phyloP scores from a whole-genome alignment of 192 early-diverging fungal species.

The Irineochytrium annulatum region DNA sequence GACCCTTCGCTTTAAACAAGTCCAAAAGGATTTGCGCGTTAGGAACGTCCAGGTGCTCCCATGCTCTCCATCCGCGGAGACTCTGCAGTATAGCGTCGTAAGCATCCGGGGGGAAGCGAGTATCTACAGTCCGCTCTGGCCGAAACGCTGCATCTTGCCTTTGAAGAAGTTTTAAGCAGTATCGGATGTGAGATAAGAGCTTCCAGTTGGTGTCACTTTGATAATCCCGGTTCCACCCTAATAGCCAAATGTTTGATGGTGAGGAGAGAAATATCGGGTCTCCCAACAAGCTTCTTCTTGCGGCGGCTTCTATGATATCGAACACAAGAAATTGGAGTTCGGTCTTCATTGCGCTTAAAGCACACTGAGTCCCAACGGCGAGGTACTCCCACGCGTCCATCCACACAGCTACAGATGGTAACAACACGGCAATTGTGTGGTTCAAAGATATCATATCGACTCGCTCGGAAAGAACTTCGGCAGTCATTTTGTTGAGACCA shows the following conservation, averaged over 20 bases:
- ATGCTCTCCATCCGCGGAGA: neutral
- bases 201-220: constrained; percentile 75
- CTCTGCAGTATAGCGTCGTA: too few relatives aligned
- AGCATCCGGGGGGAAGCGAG: too few relatives aligned
- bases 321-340: constrained; percentile 1
- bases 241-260: constrained; percentile 58
- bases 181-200: constrained; percentile 59
- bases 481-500: too few relatives aligned
- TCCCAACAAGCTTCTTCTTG: constrained; percentile 15
- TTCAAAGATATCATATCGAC: too few relatives aligned
- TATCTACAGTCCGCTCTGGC: too few relatives aligned
- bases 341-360: too few relatives aligned
- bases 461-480: too few relatives aligned
- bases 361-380: too few relatives aligned
- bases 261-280: constrained; percentile 66
- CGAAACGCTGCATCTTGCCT: neutral
- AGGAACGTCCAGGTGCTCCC: neutral
- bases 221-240: constrained; percentile 54
- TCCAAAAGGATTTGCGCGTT: neutral
- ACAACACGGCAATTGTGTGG: too few relatives aligned
- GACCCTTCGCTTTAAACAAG: neutral
- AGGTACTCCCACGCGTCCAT: too few relatives aligned
- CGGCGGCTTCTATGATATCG: constrained; percentile 2
- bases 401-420: too few relatives aligned
- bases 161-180: constrained; percentile 28